phyloP scores from a whole-genome alignment of 2,329 filamentous ascomycete species.

The Hyphodiscus sp. region DNA sequence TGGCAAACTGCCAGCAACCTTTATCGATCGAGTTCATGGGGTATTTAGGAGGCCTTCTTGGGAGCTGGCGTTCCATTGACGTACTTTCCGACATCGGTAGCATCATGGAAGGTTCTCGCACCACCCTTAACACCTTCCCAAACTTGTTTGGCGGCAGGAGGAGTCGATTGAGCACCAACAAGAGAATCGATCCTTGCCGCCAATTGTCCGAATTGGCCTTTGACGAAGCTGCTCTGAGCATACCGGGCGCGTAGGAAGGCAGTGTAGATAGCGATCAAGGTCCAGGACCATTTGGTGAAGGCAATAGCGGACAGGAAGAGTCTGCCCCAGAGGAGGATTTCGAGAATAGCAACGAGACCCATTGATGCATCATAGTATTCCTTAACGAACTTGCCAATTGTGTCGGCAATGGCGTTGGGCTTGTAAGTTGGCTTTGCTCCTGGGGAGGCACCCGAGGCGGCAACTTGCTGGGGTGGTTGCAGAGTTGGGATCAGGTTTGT shows the following conservation, averaged over 20 bases:
- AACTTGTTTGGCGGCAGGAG: slow-evolving; percentile 67
- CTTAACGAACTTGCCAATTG: slow-evolving; percentile 91
- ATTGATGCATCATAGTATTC: slow-evolving; percentile 96
- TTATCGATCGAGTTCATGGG: neutral
- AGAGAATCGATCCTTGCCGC: slow-evolving; percentile 73
- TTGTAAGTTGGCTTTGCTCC: slow-evolving; percentile 48
- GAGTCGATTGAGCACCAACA: slow-evolving; percentile 79
- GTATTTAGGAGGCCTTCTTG: slow-evolving; percentile 48
- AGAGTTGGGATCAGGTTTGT: slow-evolving; percentile 87
- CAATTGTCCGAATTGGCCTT: slow-evolving; percentile 68
- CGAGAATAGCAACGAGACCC: slow-evolving; percentile 82
- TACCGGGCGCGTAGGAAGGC: slow-evolving; percentile 87
- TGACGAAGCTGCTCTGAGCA: slow-evolving; percentile 88
- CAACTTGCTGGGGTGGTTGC: slow-evolving; percentile 54
- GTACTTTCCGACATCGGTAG: slow-evolving; percentile 74
- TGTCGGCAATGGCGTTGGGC: slow-evolving; percentile 60
- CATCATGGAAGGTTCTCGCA: slow-evolving; percentile 67
- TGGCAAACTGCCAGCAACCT: neutral
- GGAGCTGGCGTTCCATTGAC: slow-evolving; percentile 46
- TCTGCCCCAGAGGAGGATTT: slow-evolving; percentile 82
- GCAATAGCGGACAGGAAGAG: slow-evolving; percentile 73
- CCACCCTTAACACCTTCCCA: slow-evolving; percentile 76
- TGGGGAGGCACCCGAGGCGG: slow-evolving; percentile 48
- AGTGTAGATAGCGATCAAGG: slow-evolving; percentile 79
- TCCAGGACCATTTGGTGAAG: slow-evolving; percentile 88